phyloP scores from a whole-genome alignment of 169 alveolate genomes.

The Babesia ovis region DNA sequence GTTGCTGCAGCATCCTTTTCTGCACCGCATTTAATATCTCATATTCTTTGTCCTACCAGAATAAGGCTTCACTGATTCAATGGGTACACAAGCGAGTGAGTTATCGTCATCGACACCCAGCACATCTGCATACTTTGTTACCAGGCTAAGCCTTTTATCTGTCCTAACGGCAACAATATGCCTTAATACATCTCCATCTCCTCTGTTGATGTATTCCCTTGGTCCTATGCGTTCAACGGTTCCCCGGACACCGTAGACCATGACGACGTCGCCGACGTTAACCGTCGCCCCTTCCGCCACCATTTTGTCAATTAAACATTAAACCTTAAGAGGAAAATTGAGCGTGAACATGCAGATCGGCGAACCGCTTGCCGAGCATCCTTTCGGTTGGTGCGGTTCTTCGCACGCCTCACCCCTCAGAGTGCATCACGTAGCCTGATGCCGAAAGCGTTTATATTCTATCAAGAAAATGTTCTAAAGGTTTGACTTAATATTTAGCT shows the following conservation, averaged over 20 bases:
- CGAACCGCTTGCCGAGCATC: neutral
- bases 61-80: slow-evolving; percentile 35
- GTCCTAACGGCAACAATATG: slow-evolving; percentile 55
- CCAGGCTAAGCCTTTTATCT: slow-evolving; percentile 22
- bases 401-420: neutral
- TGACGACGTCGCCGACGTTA: slow-evolving; percentile 58
- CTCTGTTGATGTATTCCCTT: slow-evolving; percentile 36
- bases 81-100: slow-evolving; percentile 32
- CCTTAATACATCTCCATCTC: slow-evolving; percentile 23
- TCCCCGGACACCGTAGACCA: slow-evolving; percentile 67
- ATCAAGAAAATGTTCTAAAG: too few relatives aligned
- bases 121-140: slow-evolving; percentile 20
- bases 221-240: slow-evolving; percentile 43
- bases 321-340: neutral
- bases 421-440: slow-evolving; percentile 2
- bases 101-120: neutral
- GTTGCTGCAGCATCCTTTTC: slow-evolving; percentile 68
- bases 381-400: neutral
- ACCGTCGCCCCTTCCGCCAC: slow-evolving; percentile 9
- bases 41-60: slow-evolving; percentile 4
- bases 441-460: neutral
- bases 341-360: neutral
- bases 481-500: too few relatives aligned
- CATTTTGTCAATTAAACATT: slow-evolving; percentile 5
- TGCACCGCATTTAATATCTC: neutral